Conservation (phyloP, 225 moss, liverwort and hornwort species). For the Antitrichia curtipendula region DNA sequence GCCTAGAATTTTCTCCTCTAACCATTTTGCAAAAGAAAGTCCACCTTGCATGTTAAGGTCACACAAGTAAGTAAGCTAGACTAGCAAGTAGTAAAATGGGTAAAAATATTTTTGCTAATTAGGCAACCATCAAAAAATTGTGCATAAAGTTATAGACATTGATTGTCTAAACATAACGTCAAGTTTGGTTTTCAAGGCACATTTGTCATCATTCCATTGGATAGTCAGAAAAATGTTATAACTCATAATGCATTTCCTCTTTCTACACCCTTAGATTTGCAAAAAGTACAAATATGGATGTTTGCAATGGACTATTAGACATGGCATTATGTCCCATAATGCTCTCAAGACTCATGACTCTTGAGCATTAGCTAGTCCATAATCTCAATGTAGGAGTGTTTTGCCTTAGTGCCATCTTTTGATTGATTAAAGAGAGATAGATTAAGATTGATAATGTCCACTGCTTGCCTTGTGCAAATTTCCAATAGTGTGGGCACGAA, state of each 20-base stretch:
- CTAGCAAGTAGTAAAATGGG: neutral
- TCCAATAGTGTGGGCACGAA: no score
- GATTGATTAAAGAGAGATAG: no score
- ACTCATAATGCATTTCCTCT: neutral
- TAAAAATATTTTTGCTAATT: neutral
- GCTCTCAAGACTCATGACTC: accelerated
- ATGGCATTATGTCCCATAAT: neutral
- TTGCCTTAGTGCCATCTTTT: no score
- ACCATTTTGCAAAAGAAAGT: neutral
- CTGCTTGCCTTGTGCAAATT: no score
- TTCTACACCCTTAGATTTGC: no score
- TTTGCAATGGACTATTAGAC: neutral
- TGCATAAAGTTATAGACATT: neutral
- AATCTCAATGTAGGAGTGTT: no score
- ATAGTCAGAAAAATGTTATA: neutral
- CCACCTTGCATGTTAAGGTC: accelerated
- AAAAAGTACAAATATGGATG: accelerated
- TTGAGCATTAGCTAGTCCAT: no score
- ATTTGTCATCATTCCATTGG: neutral
- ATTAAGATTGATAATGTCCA: no score
- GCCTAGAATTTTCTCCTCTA: neutral
- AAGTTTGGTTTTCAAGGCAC: accelerated
- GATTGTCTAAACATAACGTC: no score
- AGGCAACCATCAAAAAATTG: neutral
- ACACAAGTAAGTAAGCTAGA: neutral